Conservation (phyloP, 1,139 yeast species). For the Hansenula anomala region DNA sequence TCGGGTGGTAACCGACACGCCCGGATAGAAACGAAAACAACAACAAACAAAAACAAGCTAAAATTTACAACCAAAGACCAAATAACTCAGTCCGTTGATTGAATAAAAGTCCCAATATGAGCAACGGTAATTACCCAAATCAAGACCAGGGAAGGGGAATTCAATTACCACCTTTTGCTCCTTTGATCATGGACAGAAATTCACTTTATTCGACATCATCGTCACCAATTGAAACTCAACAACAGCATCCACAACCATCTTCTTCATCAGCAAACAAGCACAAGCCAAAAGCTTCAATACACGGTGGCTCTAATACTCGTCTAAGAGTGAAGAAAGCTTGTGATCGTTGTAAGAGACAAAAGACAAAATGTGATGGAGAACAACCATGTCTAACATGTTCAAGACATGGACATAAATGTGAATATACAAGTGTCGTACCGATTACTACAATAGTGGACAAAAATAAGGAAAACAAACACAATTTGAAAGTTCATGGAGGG, state of each 20-base stretch:
- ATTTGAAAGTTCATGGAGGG: conserved; percentile 1
- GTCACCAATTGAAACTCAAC: conserved; percentile 1
- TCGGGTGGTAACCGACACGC: no score
- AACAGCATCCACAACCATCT: no score
- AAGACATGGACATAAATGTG: conserved; percentile 40
- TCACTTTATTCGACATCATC: background rate
- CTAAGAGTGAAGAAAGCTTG: conserved; percentile 56
- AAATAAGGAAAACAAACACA: conserved; percentile 1
- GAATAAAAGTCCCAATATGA: no score
- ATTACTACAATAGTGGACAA: conserved; percentile 1
- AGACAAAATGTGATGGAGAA: conserved; percentile 58
- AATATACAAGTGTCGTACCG: conserved; percentile 14
- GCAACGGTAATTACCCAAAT: background rate
- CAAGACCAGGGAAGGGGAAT: conserved; percentile 5
- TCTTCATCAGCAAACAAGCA: no score
- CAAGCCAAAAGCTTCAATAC: background rate
- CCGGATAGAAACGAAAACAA: no score
- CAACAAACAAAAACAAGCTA: no score
- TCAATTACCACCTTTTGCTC: conserved; percentile 9
- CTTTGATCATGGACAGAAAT: conserved; percentile 4
- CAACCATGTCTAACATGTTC: conserved; percentile 50
- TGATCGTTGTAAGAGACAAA: conserved; percentile 54
- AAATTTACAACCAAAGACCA: no score
- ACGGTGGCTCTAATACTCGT: conserved; percentile 17
- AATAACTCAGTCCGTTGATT: no score